These are phyloP conservation scores for Sugiyamaella paludigena DNA, from an alignment of 1,139 yeast genomes.

Conservation along the genomic window DNA sequence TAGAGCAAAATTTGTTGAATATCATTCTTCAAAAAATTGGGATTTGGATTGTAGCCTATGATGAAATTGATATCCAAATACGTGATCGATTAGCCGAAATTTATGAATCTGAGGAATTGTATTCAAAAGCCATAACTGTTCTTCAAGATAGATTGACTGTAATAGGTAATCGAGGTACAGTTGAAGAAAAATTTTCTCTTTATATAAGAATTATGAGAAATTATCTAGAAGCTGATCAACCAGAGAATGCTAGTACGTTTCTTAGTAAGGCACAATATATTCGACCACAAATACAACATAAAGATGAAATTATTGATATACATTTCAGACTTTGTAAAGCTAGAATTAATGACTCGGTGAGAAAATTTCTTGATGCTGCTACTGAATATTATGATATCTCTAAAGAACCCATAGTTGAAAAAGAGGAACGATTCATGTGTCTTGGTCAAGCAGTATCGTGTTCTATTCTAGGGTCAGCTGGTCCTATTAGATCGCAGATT, in stretches of 20 bases:
- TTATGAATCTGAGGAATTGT: slow-evolving; percentile 29
- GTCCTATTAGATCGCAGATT: slow-evolving; percentile 37
- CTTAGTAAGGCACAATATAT: slow-evolving; percentile 34
- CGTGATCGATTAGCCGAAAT: slow-evolving; percentile 33
- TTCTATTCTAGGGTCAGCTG: slow-evolving; percentile 38
- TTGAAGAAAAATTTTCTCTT: slow-evolving; percentile 31
- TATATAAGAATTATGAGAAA: slow-evolving; percentile 35
- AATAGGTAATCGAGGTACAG: slow-evolving; percentile 27
- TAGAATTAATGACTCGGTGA: slow-evolving; percentile 34
- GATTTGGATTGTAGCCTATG: slow-evolving; percentile 30
- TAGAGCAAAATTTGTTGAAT: slow-evolving; percentile 16
- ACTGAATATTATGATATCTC: slow-evolving; percentile 36
- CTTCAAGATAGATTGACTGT: slow-evolving; percentile 27
- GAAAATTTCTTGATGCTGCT: slow-evolving; percentile 37
- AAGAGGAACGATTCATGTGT: slow-evolving; percentile 32
- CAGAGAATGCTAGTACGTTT: slow-evolving; percentile 35
- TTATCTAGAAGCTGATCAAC: slow-evolving; percentile 35
- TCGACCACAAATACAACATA: slow-evolving; percentile 23
- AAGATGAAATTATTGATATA: slow-evolving; percentile 22
- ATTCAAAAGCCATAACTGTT: slow-evolving; percentile 31
- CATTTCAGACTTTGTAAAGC: slow-evolving; percentile 39
- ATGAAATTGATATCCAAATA: slow-evolving; percentile 31
- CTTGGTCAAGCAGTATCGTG: slow-evolving; percentile 37
- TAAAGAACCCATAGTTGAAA: slow-evolving; percentile 29
- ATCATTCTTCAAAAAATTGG: slow-evolving; percentile 15